Percentiles rank a stretch among this genome's conserved stretches.
These are phyloP conservation scores for Hylodesmum podocarpum DNA, from an alignment of 306 rosid species.

Conservation along the genomic window DNA sequence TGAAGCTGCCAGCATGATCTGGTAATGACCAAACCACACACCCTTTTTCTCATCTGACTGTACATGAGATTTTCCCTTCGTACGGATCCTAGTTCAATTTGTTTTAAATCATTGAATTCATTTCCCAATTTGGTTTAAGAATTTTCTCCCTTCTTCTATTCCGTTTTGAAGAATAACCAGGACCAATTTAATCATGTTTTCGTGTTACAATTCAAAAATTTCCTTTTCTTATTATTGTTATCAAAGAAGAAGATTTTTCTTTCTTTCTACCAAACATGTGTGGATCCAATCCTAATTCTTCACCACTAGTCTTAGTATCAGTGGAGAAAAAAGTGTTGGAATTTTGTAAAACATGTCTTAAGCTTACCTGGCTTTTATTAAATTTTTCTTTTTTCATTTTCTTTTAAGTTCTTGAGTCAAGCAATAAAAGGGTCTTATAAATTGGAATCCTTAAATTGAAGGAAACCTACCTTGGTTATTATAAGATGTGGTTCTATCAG, in stretches of 20 bases:
- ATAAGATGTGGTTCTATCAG: conserved; percentile 51
- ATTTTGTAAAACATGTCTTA: background rate
- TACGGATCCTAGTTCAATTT: too few species aligned
- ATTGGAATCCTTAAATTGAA: background rate
- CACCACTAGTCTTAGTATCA: background rate
- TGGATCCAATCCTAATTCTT: background rate
- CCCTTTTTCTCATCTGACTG: background rate
- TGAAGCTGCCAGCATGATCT: conserved; percentile 99
- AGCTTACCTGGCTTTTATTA: background rate
- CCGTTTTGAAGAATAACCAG: too few species aligned
- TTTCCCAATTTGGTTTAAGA: too few species aligned
- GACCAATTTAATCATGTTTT: too few species aligned
- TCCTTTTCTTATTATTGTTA: too few species aligned
- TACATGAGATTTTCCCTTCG: too few species aligned
- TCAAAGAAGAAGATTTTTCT: too few species aligned
- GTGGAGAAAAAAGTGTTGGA: background rate
- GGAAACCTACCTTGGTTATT: background rate
- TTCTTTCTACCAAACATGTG: too few species aligned
- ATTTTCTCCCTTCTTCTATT: too few species aligned
- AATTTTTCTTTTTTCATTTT: background rate
- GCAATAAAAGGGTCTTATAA: background rate
- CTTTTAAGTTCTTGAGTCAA: background rate
- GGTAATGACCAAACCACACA: conserved; percentile 48
- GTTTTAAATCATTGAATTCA: too few species aligned
- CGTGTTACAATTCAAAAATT: too few species aligned